These are phyloP conservation scores for Cryptomeria japonica DNA, from an alignment of 75 land plant species.

Conservation along the genomic window DNA sequence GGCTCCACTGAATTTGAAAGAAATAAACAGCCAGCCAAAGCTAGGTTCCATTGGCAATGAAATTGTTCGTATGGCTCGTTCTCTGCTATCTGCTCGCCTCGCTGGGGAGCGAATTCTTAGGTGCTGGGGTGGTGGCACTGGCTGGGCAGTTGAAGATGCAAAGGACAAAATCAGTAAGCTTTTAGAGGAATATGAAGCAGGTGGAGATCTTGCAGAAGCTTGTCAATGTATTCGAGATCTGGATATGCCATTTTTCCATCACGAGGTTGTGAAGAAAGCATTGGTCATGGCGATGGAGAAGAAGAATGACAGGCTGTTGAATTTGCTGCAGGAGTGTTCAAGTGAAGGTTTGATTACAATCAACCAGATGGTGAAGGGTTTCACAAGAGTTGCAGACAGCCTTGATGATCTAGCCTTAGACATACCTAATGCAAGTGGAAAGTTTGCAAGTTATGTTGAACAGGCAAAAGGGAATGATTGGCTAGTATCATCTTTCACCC, in stretches of 20 bases:
- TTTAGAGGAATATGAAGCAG: conserved; percentile 84
- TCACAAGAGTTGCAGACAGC: conserved; percentile 59
- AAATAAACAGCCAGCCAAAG: conserved; percentile 51
- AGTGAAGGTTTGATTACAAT: conserved; percentile 87
- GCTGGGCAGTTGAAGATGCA: conserved; percentile 94
- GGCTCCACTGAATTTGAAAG: conserved; percentile 82
- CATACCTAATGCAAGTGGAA: conserved; percentile 77
- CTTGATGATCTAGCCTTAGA: conserved; percentile 91
- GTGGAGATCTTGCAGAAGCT: conserved; percentile 80
- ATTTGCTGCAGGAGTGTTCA: conserved; percentile 72
- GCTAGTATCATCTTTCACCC: conserved; percentile 55
- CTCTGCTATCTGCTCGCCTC: conserved; percentile 57
- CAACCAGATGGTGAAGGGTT: conserved; percentile 92
- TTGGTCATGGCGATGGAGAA: conserved; percentile 97
- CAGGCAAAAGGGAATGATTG: conserved; percentile 68
- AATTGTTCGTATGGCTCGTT: conserved; percentile 48
- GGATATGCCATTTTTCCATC: conserved; percentile 95
- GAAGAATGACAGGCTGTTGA: conserved; percentile 71
- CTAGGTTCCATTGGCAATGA: conserved; percentile 46
- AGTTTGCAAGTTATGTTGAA: conserved; percentile 63
- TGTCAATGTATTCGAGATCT: conserved; percentile 91
- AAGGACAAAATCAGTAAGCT: conserved; percentile 92
- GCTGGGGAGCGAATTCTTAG: conserved; percentile 78
- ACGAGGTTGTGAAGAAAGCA: conserved; percentile 92
- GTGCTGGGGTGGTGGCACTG: conserved; percentile 97